Conservation (phyloP, 2,329 filamentous ascomycete species). For the Aspergillus transmontanensis region DNA sequence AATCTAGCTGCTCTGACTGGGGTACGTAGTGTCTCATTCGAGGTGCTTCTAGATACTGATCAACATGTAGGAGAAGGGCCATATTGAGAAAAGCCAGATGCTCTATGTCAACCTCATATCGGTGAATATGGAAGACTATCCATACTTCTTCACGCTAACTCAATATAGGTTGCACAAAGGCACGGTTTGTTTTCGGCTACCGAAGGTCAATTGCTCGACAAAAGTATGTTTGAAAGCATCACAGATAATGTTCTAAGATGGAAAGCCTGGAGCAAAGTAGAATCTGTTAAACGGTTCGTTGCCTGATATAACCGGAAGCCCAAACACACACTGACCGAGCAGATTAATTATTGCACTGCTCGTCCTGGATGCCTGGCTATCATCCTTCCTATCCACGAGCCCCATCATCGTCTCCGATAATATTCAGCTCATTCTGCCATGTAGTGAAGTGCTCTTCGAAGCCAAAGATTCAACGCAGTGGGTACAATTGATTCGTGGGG, state of each 20-base stretch:
- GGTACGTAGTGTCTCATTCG: conserved; percentile 18
- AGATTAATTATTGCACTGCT: conserved; percentile 51
- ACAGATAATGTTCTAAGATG: conserved; percentile 51
- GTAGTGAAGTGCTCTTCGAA: conserved; percentile 49
- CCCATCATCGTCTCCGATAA: conserved; percentile 51
- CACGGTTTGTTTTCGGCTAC: conserved; percentile 54
- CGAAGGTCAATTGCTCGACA: conserved; percentile 47
- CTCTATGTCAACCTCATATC: conserved; percentile 55
- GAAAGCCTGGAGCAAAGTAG: conserved; percentile 57
- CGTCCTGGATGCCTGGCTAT: conserved; percentile 52
- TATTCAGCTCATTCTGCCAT: conserved; percentile 50
- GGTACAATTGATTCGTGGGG: conserved; percentile 39
- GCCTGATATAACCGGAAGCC: neutral
- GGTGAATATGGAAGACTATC: conserved; percentile 23
- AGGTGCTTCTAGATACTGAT: conserved; percentile 11
- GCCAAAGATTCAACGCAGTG: conserved; percentile 42
- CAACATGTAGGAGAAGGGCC: conserved; percentile 38
- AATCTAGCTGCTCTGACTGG: conserved; percentile 54
- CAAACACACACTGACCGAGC: conserved; percentile 10
- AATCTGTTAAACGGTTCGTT: conserved; percentile 51
- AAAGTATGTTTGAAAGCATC: conserved; percentile 45
- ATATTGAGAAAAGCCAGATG: conserved; percentile 53
- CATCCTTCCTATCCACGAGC: conserved; percentile 50
- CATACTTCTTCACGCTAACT: neutral
- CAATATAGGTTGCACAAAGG: conserved; percentile 46